Base-by-base conservation (phyloP, 805 yeast genomes). In the Kodamaea kaohsiungensis region DNA sequence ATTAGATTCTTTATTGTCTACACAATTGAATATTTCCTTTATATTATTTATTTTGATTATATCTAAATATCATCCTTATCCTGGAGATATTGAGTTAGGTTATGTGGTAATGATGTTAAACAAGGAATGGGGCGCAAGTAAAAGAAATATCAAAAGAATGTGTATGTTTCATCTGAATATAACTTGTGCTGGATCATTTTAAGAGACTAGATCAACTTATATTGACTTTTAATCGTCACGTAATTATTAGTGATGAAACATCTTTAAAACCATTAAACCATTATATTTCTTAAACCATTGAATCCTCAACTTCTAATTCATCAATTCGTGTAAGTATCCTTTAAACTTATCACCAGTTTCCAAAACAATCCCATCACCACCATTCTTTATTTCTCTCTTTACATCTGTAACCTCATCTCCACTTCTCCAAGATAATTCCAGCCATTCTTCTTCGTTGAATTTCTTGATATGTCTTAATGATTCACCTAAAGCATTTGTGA, bases 381-480 rank as follows among this genome's bases (percentile, higher is more conserved):
- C 54, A 37, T 53, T 45, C 19, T 52, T 50, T 52, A 72, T 51
- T 12, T 53, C 53, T 19, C 53, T 46, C 51, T 54, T 59, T 25
- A 69, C 42, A 8, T 49, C 53, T 5, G 45, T 43, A 13, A 69
- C 60, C 9, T 63, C 64, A 8, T 55, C 54, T 1, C 59, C 55
- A 15, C 51, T 57, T 9, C 56, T 61, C 76, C 78, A 75, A 16
- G 55, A 60, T 49, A 76, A 62, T 2, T 63, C 53, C 17, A 59
- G 48, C 80, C 80, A 76, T 33, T 64, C 65, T 58, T 76, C 80
- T 56, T 73, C 80, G 25, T 75, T 75, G 55, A 73, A 75, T 49
- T 62, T 65, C 61, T 73, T 73, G 37, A 73, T 60, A 56, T 68
- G 76, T 50, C 67, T 69, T 52, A 76, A 67, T 4, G 79, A 69